Percentiles rank a stretch among this genome's conserved stretches.
These are phyloP conservation scores for Cyberlindnera xishuangbannaensis DNA, from an alignment of 805 yeast genomes.

Conservation along the genomic window DNA sequence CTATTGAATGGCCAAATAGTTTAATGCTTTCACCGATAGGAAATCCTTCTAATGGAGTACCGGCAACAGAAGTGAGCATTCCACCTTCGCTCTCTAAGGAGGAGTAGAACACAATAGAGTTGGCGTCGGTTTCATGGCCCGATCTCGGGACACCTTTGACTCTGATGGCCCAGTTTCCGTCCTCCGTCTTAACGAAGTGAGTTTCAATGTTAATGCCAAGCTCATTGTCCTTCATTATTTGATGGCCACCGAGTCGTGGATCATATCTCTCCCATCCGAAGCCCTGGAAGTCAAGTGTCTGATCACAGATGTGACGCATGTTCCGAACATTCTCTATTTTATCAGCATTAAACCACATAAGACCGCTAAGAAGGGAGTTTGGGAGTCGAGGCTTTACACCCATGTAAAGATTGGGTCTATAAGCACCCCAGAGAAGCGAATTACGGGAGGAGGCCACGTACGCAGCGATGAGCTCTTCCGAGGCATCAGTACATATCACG, in stretches of 20 bases:
- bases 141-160: slow-evolving; percentile 59
- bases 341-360: slow-evolving; percentile 82
- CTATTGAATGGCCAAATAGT: slow-evolving; percentile 50
- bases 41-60: slow-evolving; percentile 23
- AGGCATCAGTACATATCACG: too few relatives aligned
- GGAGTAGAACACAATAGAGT: slow-evolving; percentile 71
- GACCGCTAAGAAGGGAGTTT: slow-evolving; percentile 65
- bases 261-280: slow-evolving; percentile 89
- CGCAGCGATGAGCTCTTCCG: slow-evolving; percentile 8
- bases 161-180: slow-evolving; percentile 77
- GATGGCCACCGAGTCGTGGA: slow-evolving; percentile 82
- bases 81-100: slow-evolving; percentile 64
- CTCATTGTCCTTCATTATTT: slow-evolving; percentile 62
- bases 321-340: slow-evolving; percentile 44
- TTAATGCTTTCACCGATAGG: slow-evolving; percentile 31
- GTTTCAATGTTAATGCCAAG: slow-evolving; percentile 58
- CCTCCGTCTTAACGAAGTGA: slow-evolving; percentile 67
- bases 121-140: slow-evolving; percentile 41
- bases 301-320: slow-evolving; percentile 73
- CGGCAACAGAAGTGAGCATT: slow-evolving; percentile 35
- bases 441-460: slow-evolving; percentile 35
- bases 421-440: slow-evolving; percentile 86
- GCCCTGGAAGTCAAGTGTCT: slow-evolving; percentile 58
- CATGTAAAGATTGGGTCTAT: slow-evolving; percentile 77
- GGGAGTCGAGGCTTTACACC: slow-evolving; percentile 85